phyloP scores from a whole-genome alignment of 768 basidiomycete species.

The Gloeostereum incarnatum region DNA sequence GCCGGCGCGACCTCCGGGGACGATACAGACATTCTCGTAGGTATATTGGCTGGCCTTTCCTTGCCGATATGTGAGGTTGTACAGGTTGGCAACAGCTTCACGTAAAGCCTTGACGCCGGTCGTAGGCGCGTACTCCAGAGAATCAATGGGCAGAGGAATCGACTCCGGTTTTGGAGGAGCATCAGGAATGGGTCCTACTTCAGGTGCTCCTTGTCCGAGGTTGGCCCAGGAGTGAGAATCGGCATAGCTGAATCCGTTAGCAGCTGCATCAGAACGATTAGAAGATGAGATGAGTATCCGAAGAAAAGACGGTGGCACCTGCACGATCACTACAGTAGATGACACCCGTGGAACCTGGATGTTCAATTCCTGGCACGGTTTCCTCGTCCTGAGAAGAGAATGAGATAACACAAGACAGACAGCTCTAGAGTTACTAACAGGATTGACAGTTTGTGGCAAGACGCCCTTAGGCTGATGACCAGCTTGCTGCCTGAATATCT shows the following conservation, averaged over 20 bases:
- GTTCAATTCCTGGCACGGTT: constrained; percentile 81
- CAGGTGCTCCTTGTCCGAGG: constrained; percentile 84
- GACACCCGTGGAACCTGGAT: constrained; percentile 55
- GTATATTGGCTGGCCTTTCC: constrained; percentile 82
- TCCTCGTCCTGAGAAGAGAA: constrained; percentile 58
- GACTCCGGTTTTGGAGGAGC: constrained; percentile 57
- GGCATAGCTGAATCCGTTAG: constrained; percentile 84
- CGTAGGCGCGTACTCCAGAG: constrained; percentile 87
- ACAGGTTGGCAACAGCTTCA: constrained; percentile 83
- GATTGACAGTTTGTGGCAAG: constrained; percentile 63
- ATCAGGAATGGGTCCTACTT: constrained; percentile 77
- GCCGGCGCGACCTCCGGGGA: constrained; percentile 88
- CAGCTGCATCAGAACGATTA: constrained; percentile 18
- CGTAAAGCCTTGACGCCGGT: constrained; percentile 86
- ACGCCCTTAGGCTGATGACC: constrained; percentile 62
- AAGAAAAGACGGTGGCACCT: not conserved
- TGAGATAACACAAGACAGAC: not conserved
- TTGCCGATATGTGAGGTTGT: constrained; percentile 81
- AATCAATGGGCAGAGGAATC: constrained; percentile 60
- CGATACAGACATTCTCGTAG: constrained; percentile 89
- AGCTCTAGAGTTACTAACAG: constrained; percentile 28
- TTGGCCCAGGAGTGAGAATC: constrained; percentile 78
- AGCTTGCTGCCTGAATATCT: constrained; percentile 71
- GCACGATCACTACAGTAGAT: constrained; percentile 11
- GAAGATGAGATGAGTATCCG: not conserved